Base-by-base conservation (phyloP, 768 basidiomycete species). In the Termitomyces sp. region DNA sequence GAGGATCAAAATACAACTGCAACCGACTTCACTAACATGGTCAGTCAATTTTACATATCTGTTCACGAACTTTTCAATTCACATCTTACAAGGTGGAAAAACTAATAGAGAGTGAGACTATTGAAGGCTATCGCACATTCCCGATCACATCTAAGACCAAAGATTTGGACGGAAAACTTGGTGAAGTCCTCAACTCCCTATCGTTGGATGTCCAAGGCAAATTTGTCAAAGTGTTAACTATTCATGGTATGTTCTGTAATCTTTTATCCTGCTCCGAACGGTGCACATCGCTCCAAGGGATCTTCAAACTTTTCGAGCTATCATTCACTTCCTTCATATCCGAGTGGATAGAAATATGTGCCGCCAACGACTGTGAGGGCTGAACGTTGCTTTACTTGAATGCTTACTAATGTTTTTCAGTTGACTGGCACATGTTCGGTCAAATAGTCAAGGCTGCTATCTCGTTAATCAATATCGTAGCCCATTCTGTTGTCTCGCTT, bases 11-110 rank as follows among this genome's bases (percentile, higher is more conserved):
- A 74, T 4, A 70, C 72, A 10, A 66, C 74, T 12, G 68, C 74
- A 0, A 63, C 76, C 36, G 89, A 91, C 69, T 80, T 90, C 51
- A 68, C 75, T 40, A 77, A 80, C 43, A 87, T 89, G 88, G 89
- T 89, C 54, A 0, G 79, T 72, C 5, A 10, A 31, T 11, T 12
- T 57, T 47, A 49, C 17, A 31, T 43, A 46, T 57, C 43, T 45
- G 11, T 7, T n/a, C n/a, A 4, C 37, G 25, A 48, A 38, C 40
- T 51, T n/a, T 60, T 50, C 29, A 52, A 25, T 59, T 57, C 57
- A 20, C 14, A 29, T 14, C 60, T 60, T 53, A 45, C 12, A 47
- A 90, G 87, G 76, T 83, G 25, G 72, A 75, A n/a, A 79, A 81
- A 56, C 73, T 85, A 40, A 72, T 82, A 0, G 67, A 76, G 2